Evolutionary conservation across 2,329 filamentous ascomycete genomes (phyloP).

Genomic region (Penicillium sp.): DNA sequence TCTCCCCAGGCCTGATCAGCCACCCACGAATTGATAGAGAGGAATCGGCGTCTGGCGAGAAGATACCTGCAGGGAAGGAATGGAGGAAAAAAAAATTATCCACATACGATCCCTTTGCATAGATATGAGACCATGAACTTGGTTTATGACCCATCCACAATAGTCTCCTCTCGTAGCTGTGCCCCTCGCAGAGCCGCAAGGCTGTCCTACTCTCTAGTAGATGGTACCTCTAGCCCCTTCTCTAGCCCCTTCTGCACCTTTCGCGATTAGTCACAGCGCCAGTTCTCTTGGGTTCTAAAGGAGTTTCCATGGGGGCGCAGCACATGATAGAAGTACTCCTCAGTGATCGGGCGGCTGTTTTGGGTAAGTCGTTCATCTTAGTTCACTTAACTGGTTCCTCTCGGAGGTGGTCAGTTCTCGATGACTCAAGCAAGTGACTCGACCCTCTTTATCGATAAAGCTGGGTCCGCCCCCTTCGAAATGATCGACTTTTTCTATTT

Average conservation of each 20-base stretch:
- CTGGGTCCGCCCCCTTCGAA: slow-evolving; percentile 22
- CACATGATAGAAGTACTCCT: neutral
- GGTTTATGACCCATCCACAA: slow-evolving; percentile 19
- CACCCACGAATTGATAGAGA: slow-evolving; percentile 21
- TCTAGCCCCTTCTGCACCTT: neutral
- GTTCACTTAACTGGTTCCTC: no score
- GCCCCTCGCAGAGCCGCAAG: slow-evolving; percentile 17
- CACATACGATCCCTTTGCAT: slow-evolving; percentile 23
- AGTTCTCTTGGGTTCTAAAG: slow-evolving; percentile 7
- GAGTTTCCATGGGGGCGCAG: slow-evolving; percentile 11
- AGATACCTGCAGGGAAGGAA: slow-evolving; percentile 12
- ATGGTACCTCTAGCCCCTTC: neutral
- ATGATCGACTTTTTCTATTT: neutral
- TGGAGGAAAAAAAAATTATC: slow-evolving; percentile 24
- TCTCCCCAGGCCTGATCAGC: slow-evolving; percentile 59
- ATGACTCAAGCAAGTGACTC: slow-evolving; percentile 36
- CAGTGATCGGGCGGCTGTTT: slow-evolving; percentile 6
- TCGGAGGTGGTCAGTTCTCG: slow-evolving; percentile 2
- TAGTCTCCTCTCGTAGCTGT: slow-evolving; percentile 1
- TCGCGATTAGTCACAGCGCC: slow-evolving; percentile 19
- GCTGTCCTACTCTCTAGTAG: neutral
- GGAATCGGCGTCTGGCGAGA: slow-evolving; percentile 27
- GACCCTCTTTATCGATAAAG: slow-evolving; percentile 39
- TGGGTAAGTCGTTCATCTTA: neutral
- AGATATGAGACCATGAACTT: slow-evolving; percentile 30